Base-by-base conservation (phyloP, 805 yeast genomes). In the Metschnikowia aberdeeniae region DNA sequence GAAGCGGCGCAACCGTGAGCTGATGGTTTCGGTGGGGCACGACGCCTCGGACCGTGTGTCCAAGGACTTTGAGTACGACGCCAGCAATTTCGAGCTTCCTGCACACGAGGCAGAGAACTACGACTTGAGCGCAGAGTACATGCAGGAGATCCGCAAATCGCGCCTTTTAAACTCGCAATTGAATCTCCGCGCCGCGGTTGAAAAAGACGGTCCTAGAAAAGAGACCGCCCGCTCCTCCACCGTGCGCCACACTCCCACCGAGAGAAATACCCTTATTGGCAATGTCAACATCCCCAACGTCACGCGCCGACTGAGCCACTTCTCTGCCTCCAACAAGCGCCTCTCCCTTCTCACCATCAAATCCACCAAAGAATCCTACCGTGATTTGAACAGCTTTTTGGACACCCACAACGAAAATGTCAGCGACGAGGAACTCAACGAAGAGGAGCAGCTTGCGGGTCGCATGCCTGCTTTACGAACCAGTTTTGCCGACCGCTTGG, bases 221-320 rank as follows among this genome's bases (percentile, higher is more conserved):
- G n/a, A n/a, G n/a, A n/a, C 14, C 13, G 20, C 17, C 26, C 26
- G 40, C 14, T 28, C 19, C 34, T 30, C 40, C 12, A 37, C 40
- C 3, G 34, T 39, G 9, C 27, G 35, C 20, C 30, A 32, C 30
- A 32, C 42, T 5, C 42, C 42, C 42, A 41, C 32, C 7, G 75
- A 71, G 19, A 81, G 81, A 35, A 74, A 73, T 46, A 68, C 76
- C 1, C 57, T 71, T 26, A 70, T 84, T 36, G 77, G 86, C 14
- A 85, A 81, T 50, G 82, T 84, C 36, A 72, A 73, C 45, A 80
- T 84, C 40, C 92, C 92, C 19, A 79, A 77, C 50, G 87, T 84
- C 30, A 78, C 89, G 0, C 78, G 89, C 62, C 77, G 78, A 54
- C 82, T 88, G 2, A 75, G 78, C 56, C 71, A 78, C 45, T 82